Evolutionary conservation across 2,329 filamentous ascomycete genomes (phyloP), one percentile per base, ranked within the genome.

Genomic region (Cephalotrichum gorgonifer): DNA sequence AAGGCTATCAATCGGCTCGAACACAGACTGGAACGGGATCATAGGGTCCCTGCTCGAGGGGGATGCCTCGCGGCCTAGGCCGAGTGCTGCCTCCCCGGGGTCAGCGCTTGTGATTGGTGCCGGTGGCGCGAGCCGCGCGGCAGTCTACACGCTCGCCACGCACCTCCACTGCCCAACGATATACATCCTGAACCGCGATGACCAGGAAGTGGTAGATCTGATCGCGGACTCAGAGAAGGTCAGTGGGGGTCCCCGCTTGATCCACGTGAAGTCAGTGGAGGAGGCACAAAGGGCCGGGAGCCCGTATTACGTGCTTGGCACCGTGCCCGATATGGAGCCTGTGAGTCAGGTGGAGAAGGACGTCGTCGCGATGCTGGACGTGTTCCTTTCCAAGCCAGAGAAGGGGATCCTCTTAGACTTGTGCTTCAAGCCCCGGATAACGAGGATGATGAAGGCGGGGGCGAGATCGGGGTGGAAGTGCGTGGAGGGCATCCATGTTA

Each of bases 1-100:
- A 20, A 8, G 57, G 4, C 54, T 50, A 9, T 54, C 70, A 1
- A 53, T 56, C 7, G 69, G 67, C 2, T 65, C 64, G 6, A 72
- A 72, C 51, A 72, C 68, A 2, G 68, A 72, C 51, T 70, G 68
- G 67, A 52, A 61, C 1, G 67, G 69, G 2, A 63, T 72, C 47
- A 60, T 60, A 35, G 62, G 59, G 4, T 69, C 63, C 49, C 53
- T 70, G 12, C 50, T 58, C 43, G 7, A 33, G 33, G 23, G 28
- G 28, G 8, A 51, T 49, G 25, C 51, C 14, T 26, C 26, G 3
- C 26, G 27, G 14, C 26, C 26, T 15, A 30, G 43, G 27, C 45
- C 45, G 23, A 33, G 5, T 9, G 22, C 49, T 50, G 42, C 27
- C 25, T 49, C 52, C 27, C 53, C 53, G 43, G 50, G 54, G 27